These are phyloP conservation scores for Suillus spraguei DNA, from an alignment of 768 basidiomycete genomes.

Conservation along the genomic window DNA sequence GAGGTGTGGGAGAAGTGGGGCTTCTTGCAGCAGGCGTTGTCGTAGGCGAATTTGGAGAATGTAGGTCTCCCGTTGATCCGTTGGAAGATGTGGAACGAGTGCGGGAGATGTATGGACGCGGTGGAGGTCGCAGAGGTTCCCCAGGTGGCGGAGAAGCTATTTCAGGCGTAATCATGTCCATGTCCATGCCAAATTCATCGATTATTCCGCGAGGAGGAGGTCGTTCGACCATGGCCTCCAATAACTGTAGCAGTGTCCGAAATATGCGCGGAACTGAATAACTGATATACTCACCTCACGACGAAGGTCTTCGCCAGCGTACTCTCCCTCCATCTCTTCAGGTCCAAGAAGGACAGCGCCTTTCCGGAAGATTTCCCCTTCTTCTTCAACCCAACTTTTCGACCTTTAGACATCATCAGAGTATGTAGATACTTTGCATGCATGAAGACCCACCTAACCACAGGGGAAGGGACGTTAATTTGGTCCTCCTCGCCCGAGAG, in stretches of 20 bases:
- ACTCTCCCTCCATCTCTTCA: constrained; percentile 90
- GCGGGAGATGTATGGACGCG: constrained; percentile 64
- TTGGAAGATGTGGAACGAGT: constrained; percentile 47
- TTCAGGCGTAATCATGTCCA: constrained; percentile 13
- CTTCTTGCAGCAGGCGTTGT: constrained; percentile 8
- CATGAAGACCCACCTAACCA: constrained; percentile 1
- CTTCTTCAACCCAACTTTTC: constrained; percentile 86
- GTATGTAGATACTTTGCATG: background rate
- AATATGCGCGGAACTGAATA: background rate
- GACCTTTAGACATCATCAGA: constrained; percentile 46
- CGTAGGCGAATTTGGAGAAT: constrained; percentile 6
- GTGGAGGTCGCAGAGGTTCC: constrained; percentile 36
- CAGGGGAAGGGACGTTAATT: constrained; percentile 34
- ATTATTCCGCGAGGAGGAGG: constrained; percentile 74
- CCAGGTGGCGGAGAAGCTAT: constrained; percentile 16
- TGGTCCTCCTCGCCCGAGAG: constrained; percentile 32
- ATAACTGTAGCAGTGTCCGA: constrained; percentile 48
- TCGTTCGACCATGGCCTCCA: constrained; percentile 85
- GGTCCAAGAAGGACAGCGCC: constrained; percentile 78
- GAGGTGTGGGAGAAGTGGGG: background rate
- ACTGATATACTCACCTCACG: constrained; percentile 55
- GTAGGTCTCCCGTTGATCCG: constrained; percentile 9
- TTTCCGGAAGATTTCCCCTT: constrained; percentile 95
- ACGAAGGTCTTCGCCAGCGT: constrained; percentile 85
- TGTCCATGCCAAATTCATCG: constrained; percentile 59